Evolutionary conservation across 1,284 basidiomycete species (phyloP).

Genomic region (Cryptococcus deneoformans): DNA sequence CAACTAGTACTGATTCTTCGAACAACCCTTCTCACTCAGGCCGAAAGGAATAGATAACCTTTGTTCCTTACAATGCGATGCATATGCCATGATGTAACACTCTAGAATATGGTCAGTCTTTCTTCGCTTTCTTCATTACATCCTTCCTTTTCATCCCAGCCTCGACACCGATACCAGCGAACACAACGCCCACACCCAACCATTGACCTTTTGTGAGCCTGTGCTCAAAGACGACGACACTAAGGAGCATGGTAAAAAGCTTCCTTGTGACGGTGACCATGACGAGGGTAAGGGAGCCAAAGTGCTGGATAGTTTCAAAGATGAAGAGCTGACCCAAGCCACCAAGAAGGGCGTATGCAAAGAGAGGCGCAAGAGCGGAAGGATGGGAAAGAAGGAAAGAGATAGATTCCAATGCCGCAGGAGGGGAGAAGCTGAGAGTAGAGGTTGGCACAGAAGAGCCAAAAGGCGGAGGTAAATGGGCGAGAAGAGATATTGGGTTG

Average conservation of each 20-base stretch:
- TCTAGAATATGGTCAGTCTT: conserved; percentile 17
- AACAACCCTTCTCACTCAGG: conserved; percentile 4
- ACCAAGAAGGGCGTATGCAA: conserved; percentile 85
- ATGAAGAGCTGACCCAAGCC: conserved; percentile 96
- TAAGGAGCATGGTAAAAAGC: conserved; percentile 95
- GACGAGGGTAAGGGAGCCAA: conserved; percentile 89
- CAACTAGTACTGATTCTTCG: neutral
- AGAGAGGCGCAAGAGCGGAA: conserved; percentile 68
- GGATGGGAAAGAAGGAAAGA: conserved; percentile 79
- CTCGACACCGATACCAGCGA: conserved; percentile 90
- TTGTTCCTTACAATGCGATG: neutral
- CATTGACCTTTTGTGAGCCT: conserved; percentile 81
- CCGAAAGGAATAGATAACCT: neutral
- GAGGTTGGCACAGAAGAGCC: conserved; percentile 56
- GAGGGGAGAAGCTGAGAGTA: conserved; percentile 50
- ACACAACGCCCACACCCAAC: conserved; percentile 85
- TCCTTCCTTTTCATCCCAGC: conserved; percentile 68
- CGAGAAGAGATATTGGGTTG: conserved; percentile 28
- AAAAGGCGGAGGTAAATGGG: conserved; percentile 22
- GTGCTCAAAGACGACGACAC: conserved; percentile 90
- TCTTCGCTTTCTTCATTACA: conserved; percentile 27
- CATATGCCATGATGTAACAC: conserved; percentile 4
- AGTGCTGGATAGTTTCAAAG: conserved; percentile 95
- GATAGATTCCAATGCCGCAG: conserved; percentile 68
- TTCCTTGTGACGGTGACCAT: conserved; percentile 97